Percentiles rank a stretch among this genome's conserved stretches.
These are phyloP conservation scores for Nicotiana undulata DNA, from an alignment of 257 asterid species.

Conservation along the genomic window DNA sequence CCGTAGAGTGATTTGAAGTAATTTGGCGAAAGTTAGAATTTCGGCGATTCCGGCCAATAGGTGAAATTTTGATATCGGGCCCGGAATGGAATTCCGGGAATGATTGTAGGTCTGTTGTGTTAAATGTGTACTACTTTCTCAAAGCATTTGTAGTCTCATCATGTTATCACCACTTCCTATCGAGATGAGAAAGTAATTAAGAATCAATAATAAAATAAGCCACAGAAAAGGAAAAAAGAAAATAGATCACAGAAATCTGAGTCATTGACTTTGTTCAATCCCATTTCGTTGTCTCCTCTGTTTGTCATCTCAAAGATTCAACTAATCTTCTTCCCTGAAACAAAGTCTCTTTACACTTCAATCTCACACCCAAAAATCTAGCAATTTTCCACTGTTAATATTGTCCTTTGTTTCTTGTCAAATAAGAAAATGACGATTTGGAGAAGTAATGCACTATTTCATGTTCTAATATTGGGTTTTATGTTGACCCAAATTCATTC, in stretches of 20 bases:
- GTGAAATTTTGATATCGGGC: too few species aligned
- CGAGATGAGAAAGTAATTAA: too few species aligned
- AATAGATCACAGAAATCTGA: background rate
- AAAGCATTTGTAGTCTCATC: too few species aligned
- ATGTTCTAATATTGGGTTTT: slow-evolving; percentile 31
- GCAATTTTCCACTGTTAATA: background rate
- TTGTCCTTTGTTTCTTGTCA: background rate
- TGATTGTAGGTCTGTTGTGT: too few species aligned
- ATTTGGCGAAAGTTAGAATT: too few species aligned
- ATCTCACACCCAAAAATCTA: background rate
- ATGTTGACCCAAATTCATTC: slow-evolving; percentile 45
- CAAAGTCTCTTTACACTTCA: background rate
- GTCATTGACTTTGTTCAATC: background rate
- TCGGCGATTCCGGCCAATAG: too few species aligned
- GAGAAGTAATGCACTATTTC: background rate
- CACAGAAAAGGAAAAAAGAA: background rate
- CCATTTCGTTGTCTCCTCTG: background rate
- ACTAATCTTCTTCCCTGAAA: background rate
- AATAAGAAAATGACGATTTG: background rate
- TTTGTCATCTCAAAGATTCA: background rate
- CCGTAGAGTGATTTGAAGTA: too few species aligned
- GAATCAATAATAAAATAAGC: too few species aligned
- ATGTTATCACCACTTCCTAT: too few species aligned
- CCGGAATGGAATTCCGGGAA: too few species aligned
- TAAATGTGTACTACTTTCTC: too few species aligned